Percentiles rank a stretch among this genome's conserved stretches.
Evolutionary conservation across 305 asterid genomes (phyloP).

Genomic region (Rubia tinctorum): DNA sequence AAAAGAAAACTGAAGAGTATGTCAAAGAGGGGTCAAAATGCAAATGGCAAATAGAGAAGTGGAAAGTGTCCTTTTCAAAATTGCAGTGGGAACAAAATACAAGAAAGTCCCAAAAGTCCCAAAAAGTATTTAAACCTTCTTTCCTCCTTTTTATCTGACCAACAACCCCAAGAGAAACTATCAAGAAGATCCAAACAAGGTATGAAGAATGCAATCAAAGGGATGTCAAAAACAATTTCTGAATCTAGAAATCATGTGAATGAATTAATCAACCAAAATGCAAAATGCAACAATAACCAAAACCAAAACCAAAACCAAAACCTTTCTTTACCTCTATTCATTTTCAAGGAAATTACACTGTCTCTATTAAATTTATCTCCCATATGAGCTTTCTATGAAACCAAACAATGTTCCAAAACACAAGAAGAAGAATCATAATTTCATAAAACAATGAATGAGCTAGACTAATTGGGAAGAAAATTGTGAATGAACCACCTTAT

Average conservation of each 20-base stretch:
- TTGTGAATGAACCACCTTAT: constrained; percentile 64
- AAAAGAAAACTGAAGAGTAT: too few relatives aligned
- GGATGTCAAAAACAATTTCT: not conserved
- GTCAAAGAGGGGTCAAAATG: not conserved
- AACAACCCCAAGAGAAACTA: not conserved
- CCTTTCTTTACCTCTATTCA: too few relatives aligned
- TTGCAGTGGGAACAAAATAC: not conserved
- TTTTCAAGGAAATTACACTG: not conserved
- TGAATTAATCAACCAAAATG: constrained; percentile 12
- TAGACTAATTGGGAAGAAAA: constrained; percentile 44
- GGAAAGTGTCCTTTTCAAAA: not conserved
- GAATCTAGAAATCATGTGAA: not conserved
- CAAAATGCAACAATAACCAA: too few relatives aligned
- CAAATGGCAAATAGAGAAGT: not conserved
- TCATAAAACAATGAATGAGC: constrained; percentile 1
- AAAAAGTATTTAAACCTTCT: not conserved
- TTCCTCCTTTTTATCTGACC: not conserved
- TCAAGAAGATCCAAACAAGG: not conserved
- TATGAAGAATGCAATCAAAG: not conserved
- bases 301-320: too few relatives aligned
- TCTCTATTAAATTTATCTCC: not conserved
- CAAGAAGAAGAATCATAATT: not conserved
- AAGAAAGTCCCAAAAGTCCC: not conserved
- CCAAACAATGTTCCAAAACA: not conserved
- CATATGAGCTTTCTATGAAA: not conserved